Evolutionary conservation across 129 eudicot species (phyloP), one percentile per base, ranked within the genome.

Genomic region (Mikania micrantha): DNA sequence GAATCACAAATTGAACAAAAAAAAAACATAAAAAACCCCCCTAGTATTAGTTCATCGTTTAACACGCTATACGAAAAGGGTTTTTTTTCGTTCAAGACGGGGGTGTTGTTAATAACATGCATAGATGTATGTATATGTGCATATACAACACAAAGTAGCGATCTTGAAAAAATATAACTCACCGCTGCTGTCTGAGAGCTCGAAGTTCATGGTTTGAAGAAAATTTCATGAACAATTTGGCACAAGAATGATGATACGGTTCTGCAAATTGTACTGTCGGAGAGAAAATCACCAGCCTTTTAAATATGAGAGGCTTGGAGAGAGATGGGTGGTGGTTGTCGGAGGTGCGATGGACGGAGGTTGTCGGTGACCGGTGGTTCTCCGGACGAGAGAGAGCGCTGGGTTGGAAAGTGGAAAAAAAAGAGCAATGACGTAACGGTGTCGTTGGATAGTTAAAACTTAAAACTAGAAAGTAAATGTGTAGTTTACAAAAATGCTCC

Each of bases 121-220:
- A n/a, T 15, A 6, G 22, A 27, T 4, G 66, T 15, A 25, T 41
- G 35, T 36, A 38, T 15, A 22, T 11, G 48, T 17, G 28, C 42
- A 11, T 1, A 47, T 9, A 4, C 34, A 64, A 64, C 7, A 60
- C 1, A 63, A 62, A 77, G 19, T 12, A 38, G 31, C 11, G 78
- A 75, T 69, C 80, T 78, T 48, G 64, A 58, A 32, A 13, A 4
- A 77, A 15, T 59, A 41, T n/a, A 9, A 61, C 85, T 71, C 53
- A 83, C 92, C 92, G 41, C 84, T 86, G 70, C 85, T 86, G 76
- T 83, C 92, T 34, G 85, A 75, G 65, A 62, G 62, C 49, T 63
- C 76, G 85, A 65, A 86, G 8, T 83, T 76, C 92, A 86, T 86
- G 60, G 52, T 64, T 9, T 40, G 67, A 63, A 50, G 74, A 40